Conservation (phyloP, 164 flowering plant species). For the Annona cherimola region DNA sequence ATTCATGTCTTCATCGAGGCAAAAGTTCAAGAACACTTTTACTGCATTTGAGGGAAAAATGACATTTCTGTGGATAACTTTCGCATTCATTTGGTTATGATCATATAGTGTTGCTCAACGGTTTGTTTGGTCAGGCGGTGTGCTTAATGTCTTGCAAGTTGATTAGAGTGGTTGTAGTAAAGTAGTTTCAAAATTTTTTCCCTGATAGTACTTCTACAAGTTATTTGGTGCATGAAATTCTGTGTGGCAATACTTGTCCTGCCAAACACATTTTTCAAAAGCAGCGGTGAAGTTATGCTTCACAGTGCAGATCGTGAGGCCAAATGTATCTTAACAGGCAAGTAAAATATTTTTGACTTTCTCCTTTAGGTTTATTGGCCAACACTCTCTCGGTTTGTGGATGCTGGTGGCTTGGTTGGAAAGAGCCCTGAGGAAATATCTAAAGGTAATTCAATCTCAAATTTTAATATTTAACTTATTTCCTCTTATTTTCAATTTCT, state of each 20-base stretch:
- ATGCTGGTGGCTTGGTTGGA: slow-evolving; percentile 75
- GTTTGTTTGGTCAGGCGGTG: no score
- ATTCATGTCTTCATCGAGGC: no score
- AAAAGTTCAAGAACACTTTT: background rate
- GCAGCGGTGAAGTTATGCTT: no score
- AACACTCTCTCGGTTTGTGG: slow-evolving; percentile 57
- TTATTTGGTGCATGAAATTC: no score
- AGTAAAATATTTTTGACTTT: background rate
- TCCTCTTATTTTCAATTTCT: background rate
- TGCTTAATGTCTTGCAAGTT: no score
- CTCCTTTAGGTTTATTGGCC: slow-evolving; percentile 77
- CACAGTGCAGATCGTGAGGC: no score
- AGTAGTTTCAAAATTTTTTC: no score
- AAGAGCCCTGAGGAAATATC: slow-evolving; percentile 77
- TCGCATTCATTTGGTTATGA: background rate
- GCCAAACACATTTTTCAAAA: no score
- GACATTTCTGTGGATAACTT: background rate
- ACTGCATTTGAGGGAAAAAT: background rate
- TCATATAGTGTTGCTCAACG: background rate
- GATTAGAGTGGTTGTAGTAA: no score
- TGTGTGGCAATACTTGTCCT: no score
- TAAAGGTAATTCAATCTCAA: slow-evolving; percentile 45
- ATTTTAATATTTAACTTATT: background rate
- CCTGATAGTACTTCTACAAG: no score
- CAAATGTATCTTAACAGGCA: background rate